Percentiles rank a stretch among this genome's conserved stretches.
Conservation (phyloP, 208 protist genomes). For the Trypanosoma melophagium region DNA sequence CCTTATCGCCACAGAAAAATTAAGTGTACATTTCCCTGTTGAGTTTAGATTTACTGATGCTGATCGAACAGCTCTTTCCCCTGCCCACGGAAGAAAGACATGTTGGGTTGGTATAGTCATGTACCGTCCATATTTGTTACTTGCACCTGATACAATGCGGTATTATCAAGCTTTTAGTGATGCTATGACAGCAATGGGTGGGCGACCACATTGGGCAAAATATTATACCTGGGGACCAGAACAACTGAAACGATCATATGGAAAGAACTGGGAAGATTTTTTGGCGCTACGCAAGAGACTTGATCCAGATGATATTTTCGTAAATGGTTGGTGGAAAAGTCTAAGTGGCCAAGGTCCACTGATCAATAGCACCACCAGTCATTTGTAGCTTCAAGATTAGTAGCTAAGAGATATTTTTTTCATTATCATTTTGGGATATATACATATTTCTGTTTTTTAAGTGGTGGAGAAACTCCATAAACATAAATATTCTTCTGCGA, state of each 20-base stretch:
- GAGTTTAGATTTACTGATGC: slow-evolving; percentile 74
- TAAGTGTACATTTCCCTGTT: slow-evolving; percentile 81
- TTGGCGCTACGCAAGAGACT: slow-evolving; percentile 44
- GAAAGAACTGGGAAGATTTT: slow-evolving; percentile 60
- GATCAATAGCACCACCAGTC: slow-evolving; percentile 30
- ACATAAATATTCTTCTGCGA: neutral
- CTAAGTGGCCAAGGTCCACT: slow-evolving; percentile 30
- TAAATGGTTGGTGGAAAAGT: slow-evolving; percentile 69
- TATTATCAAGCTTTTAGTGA: slow-evolving; percentile 65
- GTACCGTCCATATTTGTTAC: slow-evolving; percentile 55
- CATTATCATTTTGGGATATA: neutral
- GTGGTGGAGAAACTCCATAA: neutral
- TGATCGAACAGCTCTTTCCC: slow-evolving; percentile 61
- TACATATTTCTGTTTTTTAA: neutral
- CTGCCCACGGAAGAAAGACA: slow-evolving; percentile 48
- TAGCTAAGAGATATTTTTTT: neutral
- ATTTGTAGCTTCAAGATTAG: slow-evolving; percentile 6
- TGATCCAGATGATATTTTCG: slow-evolving; percentile 63
- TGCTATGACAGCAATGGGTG: slow-evolving; percentile 64
- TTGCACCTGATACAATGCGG: slow-evolving; percentile 58
- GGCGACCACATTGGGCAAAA: slow-evolving; percentile 81
- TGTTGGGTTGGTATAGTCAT: slow-evolving; percentile 90
- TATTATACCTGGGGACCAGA: slow-evolving; percentile 60
- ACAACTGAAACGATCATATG: slow-evolving; percentile 48
- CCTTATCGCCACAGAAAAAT: slow-evolving; percentile 51